Conservation (phyloP, 2,329 filamentous ascomycete species). For the Acrodontium crateriforme region DNA sequence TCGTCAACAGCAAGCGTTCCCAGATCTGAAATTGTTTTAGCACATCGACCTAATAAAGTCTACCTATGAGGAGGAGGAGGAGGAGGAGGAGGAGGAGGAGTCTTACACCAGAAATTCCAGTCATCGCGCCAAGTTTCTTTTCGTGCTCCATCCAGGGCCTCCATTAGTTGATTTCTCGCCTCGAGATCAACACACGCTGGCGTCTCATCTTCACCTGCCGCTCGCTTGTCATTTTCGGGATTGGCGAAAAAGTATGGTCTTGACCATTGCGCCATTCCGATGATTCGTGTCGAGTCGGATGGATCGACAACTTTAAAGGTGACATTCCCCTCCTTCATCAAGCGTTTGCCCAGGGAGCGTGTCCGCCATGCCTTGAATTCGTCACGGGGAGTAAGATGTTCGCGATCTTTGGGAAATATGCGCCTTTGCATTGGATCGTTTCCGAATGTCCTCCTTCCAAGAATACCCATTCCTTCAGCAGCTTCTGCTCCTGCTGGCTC, state of each 20-base stretch:
- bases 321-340: too few species aligned
- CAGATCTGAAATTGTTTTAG: conserved; percentile 6
- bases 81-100: too few species aligned
- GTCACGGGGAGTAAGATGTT: conserved; percentile 1
- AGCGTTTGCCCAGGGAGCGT: too few species aligned
- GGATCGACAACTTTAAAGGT: not conserved
- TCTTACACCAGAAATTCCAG: conserved; percentile 3
- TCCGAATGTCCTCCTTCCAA: conserved; percentile 1
- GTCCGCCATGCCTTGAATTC: conserved; percentile 1
- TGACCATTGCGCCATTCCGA: not conserved
- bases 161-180: not conserved
- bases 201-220: conserved; percentile 1
- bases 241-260: not conserved
- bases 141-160: conserved; percentile 1
- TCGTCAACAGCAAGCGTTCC: conserved; percentile 8
- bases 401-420: conserved; percentile 1
- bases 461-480: not conserved
- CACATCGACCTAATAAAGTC: not conserved
- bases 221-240: too few species aligned
- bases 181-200: conserved; percentile 3
- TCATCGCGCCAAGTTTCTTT: conserved; percentile 2
- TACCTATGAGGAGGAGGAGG: too few species aligned
- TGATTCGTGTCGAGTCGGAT: not conserved
- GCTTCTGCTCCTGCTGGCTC: not conserved
- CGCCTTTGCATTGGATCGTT: not conserved